A percentile compares a stretch with the other conserved stretches of the same genome.
Conservation (phyloP, 305 asterid species). For the Fraxinus greggii region DNA sequence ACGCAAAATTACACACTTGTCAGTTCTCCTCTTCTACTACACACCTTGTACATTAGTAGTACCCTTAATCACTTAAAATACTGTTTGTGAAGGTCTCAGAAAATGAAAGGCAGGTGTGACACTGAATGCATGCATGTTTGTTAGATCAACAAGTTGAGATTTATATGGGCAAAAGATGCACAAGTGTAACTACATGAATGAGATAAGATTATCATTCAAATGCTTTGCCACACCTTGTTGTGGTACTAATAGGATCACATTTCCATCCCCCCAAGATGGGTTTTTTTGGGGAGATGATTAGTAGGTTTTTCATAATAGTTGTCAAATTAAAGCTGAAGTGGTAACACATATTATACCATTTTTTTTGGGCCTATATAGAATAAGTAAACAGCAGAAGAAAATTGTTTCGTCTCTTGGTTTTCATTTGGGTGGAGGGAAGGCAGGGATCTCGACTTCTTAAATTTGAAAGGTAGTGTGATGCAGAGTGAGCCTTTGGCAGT, state of each 20-base stretch:
- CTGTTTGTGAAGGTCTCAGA: background rate
- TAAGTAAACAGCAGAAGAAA: background rate
- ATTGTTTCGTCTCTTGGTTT: background rate
- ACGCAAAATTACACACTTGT: background rate
- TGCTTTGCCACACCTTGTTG: background rate
- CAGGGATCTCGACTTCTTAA: background rate
- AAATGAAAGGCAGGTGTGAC: background rate
- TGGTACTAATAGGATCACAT: background rate
- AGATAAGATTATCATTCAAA: background rate
- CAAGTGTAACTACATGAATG: background rate
- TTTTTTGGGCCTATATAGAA: background rate
- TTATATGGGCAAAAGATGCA: background rate
- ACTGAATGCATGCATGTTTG: background rate
- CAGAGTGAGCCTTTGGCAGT: slow-evolving; percentile 17
- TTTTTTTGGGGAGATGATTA: background rate
- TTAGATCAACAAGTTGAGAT: background rate
- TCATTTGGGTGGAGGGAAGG: background rate
- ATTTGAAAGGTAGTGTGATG: background rate
- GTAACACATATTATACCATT: background rate
- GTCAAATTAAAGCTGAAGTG: background rate
- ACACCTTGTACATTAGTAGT: background rate
- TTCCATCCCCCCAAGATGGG: background rate
- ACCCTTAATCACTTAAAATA: background rate
- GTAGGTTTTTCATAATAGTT: background rate
- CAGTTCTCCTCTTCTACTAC: background rate